phyloP scores from a whole-genome alignment of 805 yeast species.

The Teunomyces pallodes region DNA sequence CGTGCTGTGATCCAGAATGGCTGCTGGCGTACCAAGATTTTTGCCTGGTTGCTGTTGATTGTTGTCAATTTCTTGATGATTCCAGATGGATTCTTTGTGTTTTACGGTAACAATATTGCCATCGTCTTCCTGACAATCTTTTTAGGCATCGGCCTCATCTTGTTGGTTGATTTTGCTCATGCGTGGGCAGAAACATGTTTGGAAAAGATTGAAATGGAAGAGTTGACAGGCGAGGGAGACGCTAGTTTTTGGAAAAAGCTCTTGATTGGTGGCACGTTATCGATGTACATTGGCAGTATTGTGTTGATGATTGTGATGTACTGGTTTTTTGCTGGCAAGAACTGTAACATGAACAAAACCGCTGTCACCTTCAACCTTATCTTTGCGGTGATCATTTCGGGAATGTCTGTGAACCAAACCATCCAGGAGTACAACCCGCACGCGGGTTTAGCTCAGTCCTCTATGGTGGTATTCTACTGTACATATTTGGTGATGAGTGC shows the following conservation, averaged over 20 bases:
- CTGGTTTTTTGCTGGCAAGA: constrained; percentile 72
- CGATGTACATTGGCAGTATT: constrained; percentile 76
- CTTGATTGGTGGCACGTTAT: constrained; percentile 79
- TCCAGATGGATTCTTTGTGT: constrained; percentile 82
- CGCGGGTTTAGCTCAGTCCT: constrained; percentile 94
- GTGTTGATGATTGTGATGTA: constrained; percentile 78
- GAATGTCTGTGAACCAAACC: constrained; percentile 70
- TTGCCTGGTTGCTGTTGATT: constrained; percentile 55
- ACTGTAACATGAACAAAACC: constrained; percentile 86
- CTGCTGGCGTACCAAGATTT: constrained; percentile 78
- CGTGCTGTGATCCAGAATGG: constrained; percentile 87
- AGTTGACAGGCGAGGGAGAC: constrained; percentile 47
- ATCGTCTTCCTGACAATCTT: constrained; percentile 81
- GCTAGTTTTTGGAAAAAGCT: constrained; percentile 73
- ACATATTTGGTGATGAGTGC: constrained; percentile 90
- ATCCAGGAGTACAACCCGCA: constrained; percentile 92
- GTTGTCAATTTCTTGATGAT: constrained; percentile 64
- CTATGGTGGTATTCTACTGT: constrained; percentile 93
- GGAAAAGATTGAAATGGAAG: constrained; percentile 82
- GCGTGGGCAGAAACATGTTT: constrained; percentile 98
- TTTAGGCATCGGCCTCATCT: constrained; percentile 82
- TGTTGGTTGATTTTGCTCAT: constrained; percentile 95
- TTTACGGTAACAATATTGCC: constrained; percentile 90
- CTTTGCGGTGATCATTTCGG: constrained; percentile 61
- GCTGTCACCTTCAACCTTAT: constrained; percentile 78